Conservation (phyloP, 805 yeast species). For the Alloascoidea africana region DNA sequence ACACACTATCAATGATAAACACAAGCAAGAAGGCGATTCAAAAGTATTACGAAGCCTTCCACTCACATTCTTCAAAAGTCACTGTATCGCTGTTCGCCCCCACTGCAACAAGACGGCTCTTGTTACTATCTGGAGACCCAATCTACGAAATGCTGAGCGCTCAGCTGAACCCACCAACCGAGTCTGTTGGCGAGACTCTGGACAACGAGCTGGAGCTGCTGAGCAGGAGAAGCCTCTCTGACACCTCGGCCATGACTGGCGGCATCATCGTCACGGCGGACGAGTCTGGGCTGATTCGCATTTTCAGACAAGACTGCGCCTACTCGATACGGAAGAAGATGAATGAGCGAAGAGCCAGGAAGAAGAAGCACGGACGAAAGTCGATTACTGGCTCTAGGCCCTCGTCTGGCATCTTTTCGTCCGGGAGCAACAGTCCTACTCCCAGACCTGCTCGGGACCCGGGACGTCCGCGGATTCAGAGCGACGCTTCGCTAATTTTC, state of each 20-base stretch:
- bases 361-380: too few relatives aligned
- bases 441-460: too few relatives aligned
- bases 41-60: slow-evolving; percentile 51
- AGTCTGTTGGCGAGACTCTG: not conserved
- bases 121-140: slow-evolving; percentile 66
- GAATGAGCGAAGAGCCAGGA: too few relatives aligned
- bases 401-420: too few relatives aligned
- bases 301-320: slow-evolving; percentile 71
- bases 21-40: slow-evolving; percentile 15
- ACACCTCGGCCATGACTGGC: slow-evolving; percentile 12
- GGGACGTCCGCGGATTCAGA: too few relatives aligned
- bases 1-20: slow-evolving; percentile 11
- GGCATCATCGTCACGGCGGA: slow-evolving; percentile 65
- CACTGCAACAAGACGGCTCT: slow-evolving; percentile 38
- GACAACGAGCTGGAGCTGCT: not conserved
- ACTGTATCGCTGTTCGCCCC: slow-evolving; percentile 77
- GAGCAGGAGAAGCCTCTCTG: not conserved
- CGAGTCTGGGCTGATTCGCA: slow-evolving; percentile 52
- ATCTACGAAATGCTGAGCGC: slow-evolving; percentile 44
- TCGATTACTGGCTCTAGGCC: too few relatives aligned
- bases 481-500: too few relatives aligned
- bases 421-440: too few relatives aligned
- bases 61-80: slow-evolving; percentile 60
- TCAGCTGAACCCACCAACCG: slow-evolving; percentile 13
- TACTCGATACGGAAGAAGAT: not conserved